These are phyloP conservation scores for Waltergamsia citrina DNA, from an alignment of 2,329 filamentous ascomycete species.

Conservation along the genomic window DNA sequence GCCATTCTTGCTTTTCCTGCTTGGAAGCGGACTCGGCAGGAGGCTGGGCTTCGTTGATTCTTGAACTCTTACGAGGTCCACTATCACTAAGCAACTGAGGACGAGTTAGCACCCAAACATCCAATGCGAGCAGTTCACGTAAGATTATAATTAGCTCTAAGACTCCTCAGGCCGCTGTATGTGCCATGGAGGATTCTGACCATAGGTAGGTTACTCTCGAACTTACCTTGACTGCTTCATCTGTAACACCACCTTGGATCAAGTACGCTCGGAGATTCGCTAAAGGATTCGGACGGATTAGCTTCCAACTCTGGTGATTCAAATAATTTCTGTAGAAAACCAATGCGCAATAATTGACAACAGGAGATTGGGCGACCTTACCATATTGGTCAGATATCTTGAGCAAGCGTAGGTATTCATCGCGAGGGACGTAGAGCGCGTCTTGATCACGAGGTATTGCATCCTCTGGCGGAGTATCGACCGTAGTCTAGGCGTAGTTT, in stretches of 20 bases:
- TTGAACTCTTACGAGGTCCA: too few species aligned
- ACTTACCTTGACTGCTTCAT: constrained; percentile 36
- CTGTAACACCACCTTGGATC: constrained; percentile 34
- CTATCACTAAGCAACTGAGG: too few species aligned
- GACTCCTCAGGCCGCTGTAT: too few species aligned
- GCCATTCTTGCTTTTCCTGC: too few species aligned
- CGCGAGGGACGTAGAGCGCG: constrained; percentile 1
- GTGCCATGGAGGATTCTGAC: too few species aligned
- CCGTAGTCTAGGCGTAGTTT: background rate
- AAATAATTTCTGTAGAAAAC: background rate
- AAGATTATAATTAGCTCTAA: too few species aligned
- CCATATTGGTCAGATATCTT: constrained; percentile 5
- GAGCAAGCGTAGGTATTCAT: constrained; percentile 3
- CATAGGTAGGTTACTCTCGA: too few species aligned
- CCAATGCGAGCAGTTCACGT: too few species aligned
- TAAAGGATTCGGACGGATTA: background rate
- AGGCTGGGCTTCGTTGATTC: too few species aligned
- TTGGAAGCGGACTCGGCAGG: too few species aligned
- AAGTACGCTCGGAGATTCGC: constrained; percentile 1
- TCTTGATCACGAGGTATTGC: background rate
- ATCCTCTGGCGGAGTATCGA: background rate
- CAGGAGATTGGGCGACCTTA: background rate
- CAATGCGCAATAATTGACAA: background rate
- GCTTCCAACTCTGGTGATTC: background rate
- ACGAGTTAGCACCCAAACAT: too few species aligned